Percentiles rank a stretch among this genome's conserved stretches.
Conservation (phyloP, 108 stramenopile genomes). For the Bacterosira constricta region DNA sequence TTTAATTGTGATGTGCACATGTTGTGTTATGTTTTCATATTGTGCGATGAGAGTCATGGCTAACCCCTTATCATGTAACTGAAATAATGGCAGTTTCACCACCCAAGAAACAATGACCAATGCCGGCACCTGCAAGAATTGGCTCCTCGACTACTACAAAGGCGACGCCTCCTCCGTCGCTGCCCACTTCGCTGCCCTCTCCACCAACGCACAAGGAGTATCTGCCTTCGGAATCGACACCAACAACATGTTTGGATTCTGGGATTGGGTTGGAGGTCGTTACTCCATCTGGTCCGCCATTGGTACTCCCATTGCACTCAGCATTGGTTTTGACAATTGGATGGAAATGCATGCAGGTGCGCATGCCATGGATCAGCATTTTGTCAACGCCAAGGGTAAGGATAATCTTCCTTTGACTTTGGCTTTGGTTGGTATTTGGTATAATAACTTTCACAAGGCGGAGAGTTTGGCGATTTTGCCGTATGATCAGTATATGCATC, state of each 20-base stretch:
- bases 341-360: conserved; percentile 79
- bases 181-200: conserved; percentile 94
- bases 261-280: conserved; percentile 79
- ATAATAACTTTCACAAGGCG: conserved; percentile 80
- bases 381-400: conserved; percentile 62
- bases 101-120: conserved; percentile 99
- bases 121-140: conserved; percentile 91
- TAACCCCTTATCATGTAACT: not conserved
- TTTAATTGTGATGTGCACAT: not conserved
- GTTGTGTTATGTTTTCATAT: not conserved
- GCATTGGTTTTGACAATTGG: conserved; percentile 42
- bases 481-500: conserved; percentile 85
- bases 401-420: conserved; percentile 81
- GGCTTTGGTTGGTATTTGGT: conserved; percentile 84
- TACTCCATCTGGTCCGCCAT: conserved; percentile 51
- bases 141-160: conserved; percentile 78
- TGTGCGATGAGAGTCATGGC: too few species aligned
- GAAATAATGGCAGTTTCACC: conserved; percentile 63
- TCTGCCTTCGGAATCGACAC: conserved; percentile 91
- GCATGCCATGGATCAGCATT: conserved; percentile 84
- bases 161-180: conserved; percentile 76
- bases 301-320: conserved; percentile 63
- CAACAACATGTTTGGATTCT: conserved; percentile 91
- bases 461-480: conserved; percentile 74
- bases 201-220: conserved; percentile 69